Conservation (phyloP, 208 protist genomes). For the Angomonas deanei region DNA sequence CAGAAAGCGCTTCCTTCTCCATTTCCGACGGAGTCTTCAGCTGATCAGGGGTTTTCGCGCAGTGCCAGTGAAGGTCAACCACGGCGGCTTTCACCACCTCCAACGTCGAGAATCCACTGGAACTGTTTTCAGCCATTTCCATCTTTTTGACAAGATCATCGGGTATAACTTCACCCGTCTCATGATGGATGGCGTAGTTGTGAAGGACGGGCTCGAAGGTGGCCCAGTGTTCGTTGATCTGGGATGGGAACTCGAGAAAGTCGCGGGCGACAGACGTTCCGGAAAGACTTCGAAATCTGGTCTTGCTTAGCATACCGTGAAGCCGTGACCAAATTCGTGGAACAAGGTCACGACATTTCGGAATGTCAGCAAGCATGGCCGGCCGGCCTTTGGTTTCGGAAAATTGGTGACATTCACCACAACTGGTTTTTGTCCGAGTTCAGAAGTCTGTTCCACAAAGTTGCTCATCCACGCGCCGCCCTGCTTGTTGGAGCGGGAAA, state of each 20-base stretch:
- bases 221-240: conserved; percentile 81
- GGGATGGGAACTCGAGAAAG: conserved; percentile 76
- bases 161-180: conserved; percentile 50
- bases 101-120: conserved; percentile 36
- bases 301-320: conserved; percentile 67
- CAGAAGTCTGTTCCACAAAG: conserved; percentile 28
- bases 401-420: conserved; percentile 55
- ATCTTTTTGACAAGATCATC: conserved; percentile 45
- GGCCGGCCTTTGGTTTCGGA: conserved; percentile 34
- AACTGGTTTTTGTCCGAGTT: conserved; percentile 33
- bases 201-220: conserved; percentile 42
- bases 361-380: conserved; percentile 55
- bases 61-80: conserved; percentile 65
- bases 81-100: conserved; percentile 47
- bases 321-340: conserved; percentile 67
- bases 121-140: conserved; percentile 21
- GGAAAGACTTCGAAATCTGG: conserved; percentile 28
- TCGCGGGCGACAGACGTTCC: conserved; percentile 70
- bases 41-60: conserved; percentile 20
- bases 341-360: conserved; percentile 55
- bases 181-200: conserved; percentile 52
- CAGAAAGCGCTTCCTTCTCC: conserved; percentile 21
- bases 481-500: conserved; percentile 42
- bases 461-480: conserved; percentile 55
- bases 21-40: conserved; percentile 26